Evolutionary conservation across 164 flowering plant genomes (phyloP).

Genomic region (Magnolia sinica): DNA sequence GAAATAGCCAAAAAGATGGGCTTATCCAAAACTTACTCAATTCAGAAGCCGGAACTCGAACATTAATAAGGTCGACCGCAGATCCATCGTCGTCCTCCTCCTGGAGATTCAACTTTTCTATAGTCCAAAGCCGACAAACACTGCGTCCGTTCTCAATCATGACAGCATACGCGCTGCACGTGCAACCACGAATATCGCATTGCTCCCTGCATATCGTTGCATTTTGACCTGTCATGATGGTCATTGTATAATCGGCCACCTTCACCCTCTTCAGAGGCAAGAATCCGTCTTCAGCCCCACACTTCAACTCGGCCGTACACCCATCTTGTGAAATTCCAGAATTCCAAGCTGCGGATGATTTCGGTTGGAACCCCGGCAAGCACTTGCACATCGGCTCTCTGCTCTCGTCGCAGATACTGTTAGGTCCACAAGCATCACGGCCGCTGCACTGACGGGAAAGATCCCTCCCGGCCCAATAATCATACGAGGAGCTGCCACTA

Average conservation of each 20-base stretch:
- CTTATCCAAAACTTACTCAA: neutral
- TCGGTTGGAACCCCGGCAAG: slow-evolving; percentile 19
- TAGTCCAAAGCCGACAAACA: neutral
- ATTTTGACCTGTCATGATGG: too few species aligned
- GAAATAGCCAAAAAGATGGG: too few species aligned
- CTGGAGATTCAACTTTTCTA: neutral
- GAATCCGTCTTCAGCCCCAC: slow-evolving; percentile 24
- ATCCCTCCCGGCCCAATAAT: neutral
- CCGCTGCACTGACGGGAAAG: neutral
- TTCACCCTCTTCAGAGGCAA: slow-evolving; percentile 17
- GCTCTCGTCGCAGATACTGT: neutral
- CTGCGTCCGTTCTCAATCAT: neutral
- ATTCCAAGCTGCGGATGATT: slow-evolving; percentile 9
- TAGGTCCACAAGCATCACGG: slow-evolving; percentile 6
- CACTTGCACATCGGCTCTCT: slow-evolving; percentile 11
- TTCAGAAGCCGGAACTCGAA: neutral
- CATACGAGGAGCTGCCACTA: neutral
- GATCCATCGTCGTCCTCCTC: neutral
- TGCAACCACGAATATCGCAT: neutral
- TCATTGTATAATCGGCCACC: slow-evolving; percentile 17
- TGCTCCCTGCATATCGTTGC: neutral
- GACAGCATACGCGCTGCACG: neutral
- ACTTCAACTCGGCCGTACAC: slow-evolving; percentile 22
- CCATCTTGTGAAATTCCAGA: slow-evolving; percentile 19
- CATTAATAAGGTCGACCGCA: neutral